Evolutionary conservation across 805 yeast genomes (phyloP), one percentile per base, ranked within the genome.

Genomic region (Barnettozyma siamensis): DNA sequence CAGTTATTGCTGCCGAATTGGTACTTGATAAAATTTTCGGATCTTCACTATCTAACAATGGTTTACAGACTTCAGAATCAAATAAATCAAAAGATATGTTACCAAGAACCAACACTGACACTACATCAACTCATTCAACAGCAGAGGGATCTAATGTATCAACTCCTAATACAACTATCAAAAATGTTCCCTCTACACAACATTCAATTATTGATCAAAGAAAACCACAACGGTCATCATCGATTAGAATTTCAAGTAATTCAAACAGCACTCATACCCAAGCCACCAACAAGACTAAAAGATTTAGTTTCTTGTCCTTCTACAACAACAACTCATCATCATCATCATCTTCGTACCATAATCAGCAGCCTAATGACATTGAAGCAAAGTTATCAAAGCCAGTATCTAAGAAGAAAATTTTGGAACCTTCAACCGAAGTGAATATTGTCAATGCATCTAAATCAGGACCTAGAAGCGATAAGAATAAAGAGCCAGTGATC

Each of bases 241-340:
- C 44, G 19, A 26, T 17, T n/a, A 23, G 28, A 13, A 19, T 36
- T 33, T n/a, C 23, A 35, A 37, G 37, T 49, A 31, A 46, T 45
- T 17, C 35, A 48, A 24, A 45, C 48, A 33, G 33, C 35, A 17
- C 38, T 50, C 17, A 43, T 10, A 5, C 16, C 5, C n/a, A 16
- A 29, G 23, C 18, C 33, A 31, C 43, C 3, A 46, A 40, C 31
- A 58, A 61, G 37, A 49, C 48, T 33, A 69, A 67, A 47, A 57
- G 75, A 46, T 69, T 68, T 47, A 67, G 73, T 48, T 57, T 69
- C 37, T 47, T 68, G 26, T 65, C 73, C 3, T 61, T 65, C 48
- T 60, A 63, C 42, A 35, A 37, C 31, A 27, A 31, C 13, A 38
- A 13, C 37, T 49, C 31, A 26, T 26, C 29, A 26, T 26, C 26